A percentile compares a stretch with the other conserved stretches of the same genome.
Evolutionary conservation across 495 filamentous ascomycete species (phyloP).

Genomic region (Daldinia childiae): DNA sequence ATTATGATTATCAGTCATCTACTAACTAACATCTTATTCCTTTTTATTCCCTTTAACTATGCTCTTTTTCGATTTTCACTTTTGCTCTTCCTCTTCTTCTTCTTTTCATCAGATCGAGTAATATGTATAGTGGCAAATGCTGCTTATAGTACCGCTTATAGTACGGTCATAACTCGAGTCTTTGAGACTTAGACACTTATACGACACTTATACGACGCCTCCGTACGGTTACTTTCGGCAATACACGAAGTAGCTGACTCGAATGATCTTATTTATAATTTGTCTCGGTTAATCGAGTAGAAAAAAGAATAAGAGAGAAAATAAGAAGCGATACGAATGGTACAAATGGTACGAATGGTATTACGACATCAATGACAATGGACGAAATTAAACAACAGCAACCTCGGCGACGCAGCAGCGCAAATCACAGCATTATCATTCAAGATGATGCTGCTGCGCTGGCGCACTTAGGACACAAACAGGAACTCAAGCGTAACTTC

Average conservation of each 20-base stretch:
- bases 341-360: not conserved
- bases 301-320: not conserved
- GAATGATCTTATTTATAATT: not conserved
- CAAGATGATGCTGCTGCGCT: constrained; percentile 60
- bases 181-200: not conserved
- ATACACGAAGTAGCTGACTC: not conserved
- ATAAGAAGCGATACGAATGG: not conserved
- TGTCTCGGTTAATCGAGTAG: not conserved
- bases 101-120: not conserved
- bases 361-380: not conserved
- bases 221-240: not conserved
- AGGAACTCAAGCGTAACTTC: constrained; percentile 69
- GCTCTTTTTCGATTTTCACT: too few relatives aligned
- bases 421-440: constrained; percentile 24
- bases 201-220: not conserved
- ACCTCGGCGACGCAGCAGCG: constrained; percentile 19
- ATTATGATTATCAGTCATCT: not conserved
- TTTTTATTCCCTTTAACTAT: too few relatives aligned
- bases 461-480: constrained; percentile 67
- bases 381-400: constrained; percentile 10
- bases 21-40: not conserved
- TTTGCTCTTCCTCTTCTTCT: not conserved
- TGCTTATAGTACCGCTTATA: not conserved
- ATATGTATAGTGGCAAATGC: not conserved
- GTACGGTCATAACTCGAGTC: not conserved